A percentile compares a stretch with the other conserved stretches of the same genome.
Conservation (phyloP, 495 filamentous ascomycete genomes). For the Cercophora newfieldiana region DNA sequence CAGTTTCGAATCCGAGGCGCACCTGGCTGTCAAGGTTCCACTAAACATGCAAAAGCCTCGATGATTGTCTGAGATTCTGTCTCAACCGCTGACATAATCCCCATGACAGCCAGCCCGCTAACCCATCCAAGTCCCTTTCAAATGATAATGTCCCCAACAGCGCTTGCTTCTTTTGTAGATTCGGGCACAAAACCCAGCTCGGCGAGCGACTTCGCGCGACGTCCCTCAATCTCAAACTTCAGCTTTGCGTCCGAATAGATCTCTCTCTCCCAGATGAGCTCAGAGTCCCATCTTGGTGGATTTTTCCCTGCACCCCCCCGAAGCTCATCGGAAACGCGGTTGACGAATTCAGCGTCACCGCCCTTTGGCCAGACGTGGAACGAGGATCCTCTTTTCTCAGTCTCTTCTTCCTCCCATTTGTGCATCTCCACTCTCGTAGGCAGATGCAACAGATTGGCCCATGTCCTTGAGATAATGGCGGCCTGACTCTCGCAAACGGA, state of each 20-base stretch:
- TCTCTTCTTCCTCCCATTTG: slow-evolving; percentile 52
- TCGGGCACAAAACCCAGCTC: slow-evolving; percentile 43
- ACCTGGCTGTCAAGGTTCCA: neutral
- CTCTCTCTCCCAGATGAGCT: slow-evolving; percentile 60
- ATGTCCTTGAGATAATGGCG: slow-evolving; percentile 73
- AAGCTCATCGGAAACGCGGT: slow-evolving; percentile 65
- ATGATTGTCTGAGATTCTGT: neutral
- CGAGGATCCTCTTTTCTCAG: slow-evolving; percentile 34
- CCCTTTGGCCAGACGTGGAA: slow-evolving; percentile 64
- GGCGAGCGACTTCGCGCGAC: slow-evolving; percentile 40
- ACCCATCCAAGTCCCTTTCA: neutral
- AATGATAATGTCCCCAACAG: neutral
- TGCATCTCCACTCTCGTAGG: slow-evolving; percentile 64
- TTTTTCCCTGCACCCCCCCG: slow-evolving; percentile 51
- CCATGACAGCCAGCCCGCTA: neutral
- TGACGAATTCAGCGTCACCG: slow-evolving; percentile 75
- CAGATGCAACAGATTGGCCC: slow-evolving; percentile 63
- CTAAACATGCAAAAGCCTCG: neutral
- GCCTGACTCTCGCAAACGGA: slow-evolving; percentile 76
- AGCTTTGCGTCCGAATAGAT: slow-evolving; percentile 47
- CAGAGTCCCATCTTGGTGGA: slow-evolving; percentile 65
- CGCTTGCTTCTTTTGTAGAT: neutral
- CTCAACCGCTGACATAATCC: slow-evolving; percentile 11
- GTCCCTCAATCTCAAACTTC: slow-evolving; percentile 44
- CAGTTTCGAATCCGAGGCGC: neutral